Percentiles rank a stretch among this genome's conserved stretches.
These are phyloP conservation scores for Aspergillus carlsbadensis DNA, from an alignment of 495 filamentous ascomycete species.

Conservation along the genomic window DNA sequence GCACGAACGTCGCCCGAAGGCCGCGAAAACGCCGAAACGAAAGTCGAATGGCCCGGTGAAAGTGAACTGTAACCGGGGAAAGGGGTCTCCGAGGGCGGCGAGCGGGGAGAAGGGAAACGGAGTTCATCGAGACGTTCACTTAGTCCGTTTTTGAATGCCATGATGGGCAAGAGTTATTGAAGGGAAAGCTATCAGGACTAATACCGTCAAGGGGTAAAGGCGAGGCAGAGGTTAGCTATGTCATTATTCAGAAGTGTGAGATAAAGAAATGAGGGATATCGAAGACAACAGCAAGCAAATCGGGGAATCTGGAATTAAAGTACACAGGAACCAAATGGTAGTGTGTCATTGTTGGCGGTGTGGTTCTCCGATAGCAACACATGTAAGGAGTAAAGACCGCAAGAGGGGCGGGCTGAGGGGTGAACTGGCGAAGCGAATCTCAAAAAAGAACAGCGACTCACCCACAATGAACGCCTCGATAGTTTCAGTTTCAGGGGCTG, in stretches of 20 bases:
- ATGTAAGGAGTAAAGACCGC: constrained; percentile 44
- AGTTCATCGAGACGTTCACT: constrained; percentile 71
- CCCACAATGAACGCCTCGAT: constrained; percentile 49
- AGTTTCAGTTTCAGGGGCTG: constrained; percentile 24
- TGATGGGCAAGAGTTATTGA: constrained; percentile 35
- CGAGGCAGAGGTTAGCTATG: constrained; percentile 25
- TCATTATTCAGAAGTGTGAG: constrained; percentile 12
- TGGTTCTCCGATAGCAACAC: constrained; percentile 25
- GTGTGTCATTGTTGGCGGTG: constrained; percentile 35
- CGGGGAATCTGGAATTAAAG: constrained; percentile 14
- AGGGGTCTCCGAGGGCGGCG: constrained; percentile 65
- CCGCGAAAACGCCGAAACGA: constrained; percentile 54
- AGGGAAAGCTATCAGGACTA: constrained; percentile 32
- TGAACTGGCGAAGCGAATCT: constrained; percentile 37
- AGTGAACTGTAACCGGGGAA: constrained; percentile 71
- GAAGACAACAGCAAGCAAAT: constrained; percentile 13
- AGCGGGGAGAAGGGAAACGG: constrained; percentile 74
- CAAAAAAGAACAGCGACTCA: constrained; percentile 29
- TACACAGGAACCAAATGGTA: constrained; percentile 16
- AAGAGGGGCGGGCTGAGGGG: constrained; percentile 47
- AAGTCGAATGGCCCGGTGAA: constrained; percentile 60
- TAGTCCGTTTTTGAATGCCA: constrained; percentile 66
- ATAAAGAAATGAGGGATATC: constrained; percentile 2
- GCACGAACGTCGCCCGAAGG: constrained; percentile 62
- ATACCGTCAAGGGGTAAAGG: constrained; percentile 23